Evolutionary conservation across 129 eudicot species (phyloP).

Genomic region (Dittrichia graveolens): DNA sequence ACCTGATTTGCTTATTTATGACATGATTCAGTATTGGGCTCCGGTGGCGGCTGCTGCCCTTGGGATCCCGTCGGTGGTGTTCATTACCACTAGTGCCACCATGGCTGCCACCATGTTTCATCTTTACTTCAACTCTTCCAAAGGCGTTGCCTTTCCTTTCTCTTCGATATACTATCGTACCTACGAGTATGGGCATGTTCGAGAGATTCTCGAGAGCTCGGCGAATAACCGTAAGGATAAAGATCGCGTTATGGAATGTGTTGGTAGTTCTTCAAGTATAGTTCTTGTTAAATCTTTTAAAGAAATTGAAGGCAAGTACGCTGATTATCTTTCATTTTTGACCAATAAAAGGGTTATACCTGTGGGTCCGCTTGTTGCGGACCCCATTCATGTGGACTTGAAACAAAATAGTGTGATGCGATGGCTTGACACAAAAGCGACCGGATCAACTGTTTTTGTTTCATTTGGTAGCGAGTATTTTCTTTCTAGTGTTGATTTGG

Average conservation of each 20-base stretch:
- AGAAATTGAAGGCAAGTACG: conserved; percentile 18
- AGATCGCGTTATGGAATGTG: conserved; percentile 25
- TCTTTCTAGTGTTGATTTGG: conserved; percentile 16
- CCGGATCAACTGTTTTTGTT: conserved; percentile 18
- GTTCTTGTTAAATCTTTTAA: conserved; percentile 22
- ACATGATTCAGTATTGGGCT: conserved; percentile 38
- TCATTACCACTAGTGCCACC: conserved; percentile 31
- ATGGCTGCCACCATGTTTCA: conserved; percentile 30
- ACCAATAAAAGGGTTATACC: conserved; percentile 7
- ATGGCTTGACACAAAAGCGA: conserved; percentile 29
- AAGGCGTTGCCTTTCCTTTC: conserved; percentile 2
- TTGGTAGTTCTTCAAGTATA: background rate
- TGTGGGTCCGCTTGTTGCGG: conserved; percentile 6
- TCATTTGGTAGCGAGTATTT: conserved; percentile 36
- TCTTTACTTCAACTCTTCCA: conserved; percentile 6
- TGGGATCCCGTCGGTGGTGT: conserved; percentile 30
- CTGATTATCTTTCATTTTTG: background rate
- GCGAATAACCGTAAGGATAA: conserved; percentile 21
- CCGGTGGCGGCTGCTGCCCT: conserved; percentile 18
- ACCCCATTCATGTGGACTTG: background rate
- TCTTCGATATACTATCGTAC: conserved; percentile 4
- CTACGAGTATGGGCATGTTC: background rate
- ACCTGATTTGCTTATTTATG: conserved; percentile 41
- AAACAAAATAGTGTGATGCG: conserved; percentile 3
- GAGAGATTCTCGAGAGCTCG: conserved; percentile 15